These are phyloP conservation scores for Fusarium sp. DNA, from an alignment of 2,329 filamentous ascomycete species.

Conservation along the genomic window DNA sequence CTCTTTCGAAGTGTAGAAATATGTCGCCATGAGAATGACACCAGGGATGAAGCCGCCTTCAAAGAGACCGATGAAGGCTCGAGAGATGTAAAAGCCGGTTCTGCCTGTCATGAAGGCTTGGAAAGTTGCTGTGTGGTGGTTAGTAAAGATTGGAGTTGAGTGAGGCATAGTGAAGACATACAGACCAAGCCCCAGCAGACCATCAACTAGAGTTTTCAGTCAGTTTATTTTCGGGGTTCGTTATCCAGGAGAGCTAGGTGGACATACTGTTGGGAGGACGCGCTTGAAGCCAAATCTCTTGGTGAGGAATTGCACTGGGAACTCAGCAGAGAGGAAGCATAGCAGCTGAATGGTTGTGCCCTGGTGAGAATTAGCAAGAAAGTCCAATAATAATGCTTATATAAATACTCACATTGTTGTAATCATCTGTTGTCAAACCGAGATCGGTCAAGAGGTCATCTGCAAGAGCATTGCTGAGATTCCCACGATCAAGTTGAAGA, in stretches of 20 bases:
- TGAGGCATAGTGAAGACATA: conserved; percentile 20
- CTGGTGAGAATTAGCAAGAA: conserved; percentile 18
- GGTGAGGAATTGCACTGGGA: conserved; percentile 68
- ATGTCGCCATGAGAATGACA: conserved; percentile 74
- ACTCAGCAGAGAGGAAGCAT: conserved; percentile 66
- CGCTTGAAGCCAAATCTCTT: conserved; percentile 69
- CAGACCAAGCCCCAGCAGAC: conserved; percentile 61
- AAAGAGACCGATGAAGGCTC: conserved; percentile 64
- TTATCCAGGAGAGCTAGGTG: rapidly evolving
- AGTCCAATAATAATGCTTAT: background rate
- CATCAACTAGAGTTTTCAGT: conserved; percentile 52
- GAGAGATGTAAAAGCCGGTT: conserved; percentile 61
- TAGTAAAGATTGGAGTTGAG: conserved; percentile 41
- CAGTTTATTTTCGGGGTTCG: background rate
- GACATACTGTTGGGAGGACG: conserved; percentile 59
- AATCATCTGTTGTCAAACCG: conserved; percentile 61
- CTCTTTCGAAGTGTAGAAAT: conserved; percentile 78
- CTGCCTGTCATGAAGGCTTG: conserved; percentile 64
- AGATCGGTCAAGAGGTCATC: conserved; percentile 71
- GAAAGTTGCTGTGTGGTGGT: conserved; percentile 51
- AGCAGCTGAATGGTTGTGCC: conserved; percentile 68
- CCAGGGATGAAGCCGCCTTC: conserved; percentile 70
- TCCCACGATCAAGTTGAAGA: conserved; percentile 72
- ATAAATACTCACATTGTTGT: conserved; percentile 59
- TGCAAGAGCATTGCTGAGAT: conserved; percentile 70